Base-by-base conservation (phyloP, 2,329 filamentous ascomycete species). In the Monosporascus sp. region DNA sequence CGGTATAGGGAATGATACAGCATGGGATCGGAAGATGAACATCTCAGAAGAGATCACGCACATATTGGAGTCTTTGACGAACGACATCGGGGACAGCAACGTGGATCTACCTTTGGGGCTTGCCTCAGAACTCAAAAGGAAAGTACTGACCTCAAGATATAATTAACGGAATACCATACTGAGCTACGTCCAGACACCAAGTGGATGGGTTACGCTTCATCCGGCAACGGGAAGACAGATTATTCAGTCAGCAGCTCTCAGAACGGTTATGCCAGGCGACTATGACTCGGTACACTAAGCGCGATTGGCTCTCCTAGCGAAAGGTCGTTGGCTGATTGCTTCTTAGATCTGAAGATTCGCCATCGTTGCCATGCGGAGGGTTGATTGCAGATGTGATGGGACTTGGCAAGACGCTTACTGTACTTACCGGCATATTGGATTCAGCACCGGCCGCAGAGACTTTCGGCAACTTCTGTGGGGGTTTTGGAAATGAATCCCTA, bases 331-430 rank as follows among this genome's bases (percentile, higher is more conserved):
- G 8, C 43, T 51, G 14, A 48, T 47, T 38, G 8, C 7, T 38
- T 22, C 15, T 22, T 40, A 51, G 50, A 40, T n/a, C 20, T 18
- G 41, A 51, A 6, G 6, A 18, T 3, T 31, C 28, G 37, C 15
- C 3, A 26, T 41, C 50, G 35, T n/a, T 52, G 28, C 28, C 8
- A 9, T 31, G 28, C 24, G 51, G 51, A 9, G 51, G 51, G n/a
- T 4, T 52, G 8, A 24, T 45, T 18, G 51, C 51, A 22, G 51
- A 52, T n/a, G 47, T 20, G 20, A 58, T 60, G 56, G 56, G 58
- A 7, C 52, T 60, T 20, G 58, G 58, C 15, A 57, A 58, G 20
- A 60, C 58, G 2, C 47, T 60, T 14, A 53, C 48, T 7, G 53
- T 53, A 35, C 18, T 58, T 22, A 41, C 54, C 0, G 37, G 53